These are phyloP conservation scores for Aspergillus campestris DNA, from an alignment of 495 filamentous ascomycete genomes.

Conservation along the genomic window DNA sequence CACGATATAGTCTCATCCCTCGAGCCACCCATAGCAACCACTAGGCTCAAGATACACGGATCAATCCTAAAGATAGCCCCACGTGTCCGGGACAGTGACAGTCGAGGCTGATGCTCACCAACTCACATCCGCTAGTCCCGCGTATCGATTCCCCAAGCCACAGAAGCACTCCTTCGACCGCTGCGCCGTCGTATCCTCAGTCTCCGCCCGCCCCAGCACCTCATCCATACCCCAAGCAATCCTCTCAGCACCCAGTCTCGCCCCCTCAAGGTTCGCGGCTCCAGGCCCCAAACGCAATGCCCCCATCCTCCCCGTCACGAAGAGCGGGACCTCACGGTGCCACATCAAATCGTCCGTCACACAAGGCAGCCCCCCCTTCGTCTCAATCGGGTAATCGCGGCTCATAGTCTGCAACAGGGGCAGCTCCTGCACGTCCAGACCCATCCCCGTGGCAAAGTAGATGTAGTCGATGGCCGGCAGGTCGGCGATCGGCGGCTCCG, in stretches of 20 bases:
- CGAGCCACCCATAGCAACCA: no score
- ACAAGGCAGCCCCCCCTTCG: constrained; percentile 48
- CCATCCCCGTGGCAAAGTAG: constrained; percentile 53
- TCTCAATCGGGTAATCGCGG: constrained; percentile 43
- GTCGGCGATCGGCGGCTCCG: constrained; percentile 39
- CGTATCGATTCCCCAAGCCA: constrained; percentile 22
- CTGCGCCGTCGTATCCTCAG: constrained; percentile 1
- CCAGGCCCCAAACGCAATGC: constrained; percentile 51
- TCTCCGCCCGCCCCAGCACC: constrained; percentile 22
- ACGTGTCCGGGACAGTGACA: no score
- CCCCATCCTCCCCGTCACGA: constrained; percentile 51
- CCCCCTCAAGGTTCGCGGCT: constrained; percentile 54
- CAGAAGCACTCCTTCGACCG: constrained; percentile 19
- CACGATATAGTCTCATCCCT: no score
- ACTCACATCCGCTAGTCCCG: constrained; percentile 9
- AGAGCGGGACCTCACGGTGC: constrained; percentile 50
- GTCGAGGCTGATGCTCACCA: neutral
- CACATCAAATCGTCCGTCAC: constrained; percentile 57
- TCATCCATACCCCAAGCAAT: constrained; percentile 53
- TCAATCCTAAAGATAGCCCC: neutral
- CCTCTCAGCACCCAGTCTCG: constrained; percentile 53
- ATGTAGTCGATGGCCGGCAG: constrained; percentile 53
- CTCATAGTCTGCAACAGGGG: constrained; percentile 43
- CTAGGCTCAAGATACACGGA: neutral
- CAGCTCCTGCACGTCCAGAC: constrained; percentile 41